Conservation (phyloP, 75 land plant species). For the Sequoia sempervirens region DNA sequence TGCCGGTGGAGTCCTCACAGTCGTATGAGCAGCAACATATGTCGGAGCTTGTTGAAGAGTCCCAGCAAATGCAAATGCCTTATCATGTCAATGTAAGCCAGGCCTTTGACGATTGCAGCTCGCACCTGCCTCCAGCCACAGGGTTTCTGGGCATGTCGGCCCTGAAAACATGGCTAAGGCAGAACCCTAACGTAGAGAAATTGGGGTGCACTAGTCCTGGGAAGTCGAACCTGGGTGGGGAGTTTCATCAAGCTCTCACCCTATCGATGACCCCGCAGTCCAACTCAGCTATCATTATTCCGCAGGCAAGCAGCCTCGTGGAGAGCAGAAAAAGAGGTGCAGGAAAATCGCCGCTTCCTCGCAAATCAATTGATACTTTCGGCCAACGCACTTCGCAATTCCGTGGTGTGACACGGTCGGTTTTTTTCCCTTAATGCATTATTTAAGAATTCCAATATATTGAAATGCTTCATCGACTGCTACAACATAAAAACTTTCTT, state of each 20-base stretch:
- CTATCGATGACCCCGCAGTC: conserved; percentile 26
- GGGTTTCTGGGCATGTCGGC: conserved; percentile 22
- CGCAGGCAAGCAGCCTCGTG: background rate
- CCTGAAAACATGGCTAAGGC: conserved; percentile 37
- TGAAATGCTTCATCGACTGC: background rate
- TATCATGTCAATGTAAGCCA: conserved; percentile 9
- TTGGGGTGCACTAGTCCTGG: conserved; percentile 6
- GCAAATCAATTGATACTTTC: conserved; percentile 75
- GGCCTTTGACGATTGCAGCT: conserved; percentile 7
- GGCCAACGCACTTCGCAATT: conserved; percentile 90
- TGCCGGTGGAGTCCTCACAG: conserved; percentile 10
- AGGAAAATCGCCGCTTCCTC: conserved; percentile 26
- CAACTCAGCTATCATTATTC: conserved; percentile 3
- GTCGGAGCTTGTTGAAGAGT: background rate
- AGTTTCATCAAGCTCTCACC: conserved; percentile 30
- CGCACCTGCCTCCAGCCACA: conserved; percentile 21
- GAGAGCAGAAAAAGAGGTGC: conserved; percentile 24
- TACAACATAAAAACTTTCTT: background rate
- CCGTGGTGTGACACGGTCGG: conserved; percentile 83
- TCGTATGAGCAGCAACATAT: background rate
- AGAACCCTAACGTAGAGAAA: conserved; percentile 14
- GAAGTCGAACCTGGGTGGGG: conserved; percentile 29
- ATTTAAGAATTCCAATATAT: too few species aligned
- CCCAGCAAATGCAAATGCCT: conserved; percentile 14
- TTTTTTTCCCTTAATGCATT: background rate